Evolutionary conservation across 495 filamentous ascomycete genomes (phyloP).

Genomic region (Talaromyces proteolyticus): DNA sequence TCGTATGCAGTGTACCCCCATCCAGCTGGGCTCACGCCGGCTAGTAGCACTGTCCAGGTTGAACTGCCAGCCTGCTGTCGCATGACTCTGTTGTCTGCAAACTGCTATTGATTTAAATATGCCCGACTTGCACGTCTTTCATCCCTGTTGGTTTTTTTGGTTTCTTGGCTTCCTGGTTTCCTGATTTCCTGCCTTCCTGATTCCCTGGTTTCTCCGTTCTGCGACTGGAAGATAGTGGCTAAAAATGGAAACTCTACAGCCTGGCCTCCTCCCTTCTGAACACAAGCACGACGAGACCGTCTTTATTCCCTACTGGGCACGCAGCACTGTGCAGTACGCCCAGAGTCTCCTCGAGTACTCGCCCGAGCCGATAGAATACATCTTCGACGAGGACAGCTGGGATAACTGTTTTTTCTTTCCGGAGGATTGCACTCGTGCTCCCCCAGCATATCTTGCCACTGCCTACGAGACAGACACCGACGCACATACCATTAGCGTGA

Average conservation of each 20-base stretch:
- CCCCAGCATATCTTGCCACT: slow-evolving; percentile 13
- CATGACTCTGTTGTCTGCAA: too few relatives aligned
- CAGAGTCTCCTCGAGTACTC: slow-evolving; percentile 34
- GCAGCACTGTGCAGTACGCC: slow-evolving; percentile 29
- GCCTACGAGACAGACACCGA: slow-evolving; percentile 7
- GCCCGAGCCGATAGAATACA: slow-evolving; percentile 42
- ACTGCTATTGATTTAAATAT: too few relatives aligned
- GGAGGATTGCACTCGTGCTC: slow-evolving; percentile 41
- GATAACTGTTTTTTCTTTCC: slow-evolving; percentile 45
- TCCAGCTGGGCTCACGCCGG: too few relatives aligned
- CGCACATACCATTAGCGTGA: slow-evolving; percentile 7
- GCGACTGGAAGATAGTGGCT: too few relatives aligned
- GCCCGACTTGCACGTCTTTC: too few relatives aligned
- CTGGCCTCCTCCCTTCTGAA: not conserved
- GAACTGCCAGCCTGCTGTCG: too few relatives aligned
- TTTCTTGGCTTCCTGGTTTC: too few relatives aligned
- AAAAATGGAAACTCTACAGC: slow-evolving; percentile 6
- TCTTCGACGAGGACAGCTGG: slow-evolving; percentile 38
- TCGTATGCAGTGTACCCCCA: too few relatives aligned
- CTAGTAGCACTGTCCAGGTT: too few relatives aligned
- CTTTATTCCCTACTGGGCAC: slow-evolving; percentile 39
- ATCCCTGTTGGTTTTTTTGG: too few relatives aligned
- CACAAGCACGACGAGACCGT: slow-evolving; percentile 11
- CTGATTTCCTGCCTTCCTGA: too few relatives aligned
- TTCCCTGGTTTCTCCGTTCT: too few relatives aligned